Evolutionary conservation across 176 grass and related monocot species (phyloP), one percentile per base, ranked within the genome.

Genomic region (Elymus sibiricus): DNA sequence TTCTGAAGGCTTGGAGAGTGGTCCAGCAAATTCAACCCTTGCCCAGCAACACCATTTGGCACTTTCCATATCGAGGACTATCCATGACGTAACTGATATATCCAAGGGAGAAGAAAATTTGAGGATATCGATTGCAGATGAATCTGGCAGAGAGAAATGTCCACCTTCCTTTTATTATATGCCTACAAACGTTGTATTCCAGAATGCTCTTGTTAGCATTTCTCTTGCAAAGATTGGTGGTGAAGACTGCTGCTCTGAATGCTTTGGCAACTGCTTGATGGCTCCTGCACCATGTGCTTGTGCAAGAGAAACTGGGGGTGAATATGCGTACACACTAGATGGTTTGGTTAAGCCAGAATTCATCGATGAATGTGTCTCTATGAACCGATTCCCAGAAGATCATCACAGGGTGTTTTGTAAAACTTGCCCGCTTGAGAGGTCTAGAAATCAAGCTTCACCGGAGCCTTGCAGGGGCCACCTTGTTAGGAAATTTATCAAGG

Each of bases 81-180:
- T 74, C 29, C 93, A 94, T 65, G 90, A 92, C 87, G 26, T 89
- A 13, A 87, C 73, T 32, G 93, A 94, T 67, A 92, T 94, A 89
- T 84, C 87, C 44, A 94, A 84, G 86, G 93, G 90, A 31, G 82
- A 71, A 73, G 93, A 94, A 69, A 94, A 67, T 55, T 49, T 94
- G 22, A 85, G 72, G 60, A 87, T 94, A 78, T 87, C 87, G 10
- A 74, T 94, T 47, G 55, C 83, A 63, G 92, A 94, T 83, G 87
- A 94, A 78, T 85, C 87, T 47, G 79, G 70, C 8, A 79, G 70
- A 51, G 87, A 90, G 27, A 84, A 74, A 40, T 87, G 65, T 16
- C 87, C 85, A 22, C 40, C 87, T 63, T 76, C 62, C 44, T 94
- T 94, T 76, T 72, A 80, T 76, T 92, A 94, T 70, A 90, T 94